phyloP scores from a whole-genome alignment of 2,329 filamentous ascomycete genomes.

The Scolecobasidium constrictum region DNA sequence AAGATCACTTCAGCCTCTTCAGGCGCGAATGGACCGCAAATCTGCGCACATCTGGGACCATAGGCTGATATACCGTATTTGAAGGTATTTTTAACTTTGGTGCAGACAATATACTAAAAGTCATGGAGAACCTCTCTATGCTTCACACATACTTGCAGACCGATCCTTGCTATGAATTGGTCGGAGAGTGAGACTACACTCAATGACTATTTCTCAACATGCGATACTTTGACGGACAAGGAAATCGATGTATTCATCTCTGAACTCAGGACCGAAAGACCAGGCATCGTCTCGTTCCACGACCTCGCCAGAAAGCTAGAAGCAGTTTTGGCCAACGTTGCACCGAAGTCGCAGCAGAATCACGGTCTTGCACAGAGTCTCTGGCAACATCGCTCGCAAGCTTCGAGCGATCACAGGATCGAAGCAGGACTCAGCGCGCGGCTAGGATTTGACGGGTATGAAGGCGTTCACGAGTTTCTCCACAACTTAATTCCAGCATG shows the following conservation, averaged over 20 bases:
- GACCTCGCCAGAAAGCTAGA: slow-evolving; percentile 45
- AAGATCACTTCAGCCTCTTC: too few relatives aligned
- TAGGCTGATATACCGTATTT: too few relatives aligned
- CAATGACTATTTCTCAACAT: too few relatives aligned
- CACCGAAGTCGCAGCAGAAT: slow-evolving; percentile 33
- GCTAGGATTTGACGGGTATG: slow-evolving; percentile 21
- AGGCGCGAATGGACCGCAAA: too few relatives aligned
- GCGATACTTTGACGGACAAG: slow-evolving; percentile 27
- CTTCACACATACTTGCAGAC: too few relatives aligned
- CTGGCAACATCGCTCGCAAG: too few relatives aligned
- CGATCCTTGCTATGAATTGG: too few relatives aligned
- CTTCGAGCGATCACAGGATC: neutral
- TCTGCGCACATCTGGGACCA: too few relatives aligned
- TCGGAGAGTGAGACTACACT: too few relatives aligned
- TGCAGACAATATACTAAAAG: too few relatives aligned
- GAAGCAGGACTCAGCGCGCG: neutral
- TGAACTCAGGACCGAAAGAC: slow-evolving; percentile 40
- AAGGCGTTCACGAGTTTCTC: slow-evolving; percentile 40
- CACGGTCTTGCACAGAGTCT: slow-evolving; percentile 11
- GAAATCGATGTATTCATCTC: slow-evolving; percentile 43
- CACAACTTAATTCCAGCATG: slow-evolving; percentile 37
- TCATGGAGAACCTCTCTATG: too few relatives aligned
- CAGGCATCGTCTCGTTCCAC: slow-evolving; percentile 41
- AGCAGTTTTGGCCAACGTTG: slow-evolving; percentile 40
- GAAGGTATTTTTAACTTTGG: too few relatives aligned